Percentiles rank a stretch among this genome's conserved stretches.
Conservation (phyloP, 768 basidiomycete genomes). For the Lactarius pseudohatsudake region DNA sequence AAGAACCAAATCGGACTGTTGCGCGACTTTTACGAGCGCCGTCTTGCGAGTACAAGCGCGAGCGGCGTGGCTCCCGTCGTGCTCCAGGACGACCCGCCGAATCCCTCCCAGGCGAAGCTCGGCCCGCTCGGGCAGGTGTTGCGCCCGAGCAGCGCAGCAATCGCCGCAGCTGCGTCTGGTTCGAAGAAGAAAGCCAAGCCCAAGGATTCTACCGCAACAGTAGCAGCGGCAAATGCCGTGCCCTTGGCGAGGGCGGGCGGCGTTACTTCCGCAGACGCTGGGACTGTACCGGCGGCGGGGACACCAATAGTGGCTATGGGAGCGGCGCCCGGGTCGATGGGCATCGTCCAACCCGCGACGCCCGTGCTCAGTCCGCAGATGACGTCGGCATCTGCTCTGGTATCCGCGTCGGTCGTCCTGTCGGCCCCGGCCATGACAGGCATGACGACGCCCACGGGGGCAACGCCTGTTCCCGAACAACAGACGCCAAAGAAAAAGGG, state of each 20-base stretch:
- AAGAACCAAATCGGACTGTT: constrained; percentile 86
- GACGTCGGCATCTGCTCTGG: background rate
- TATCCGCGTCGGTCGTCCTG: background rate
- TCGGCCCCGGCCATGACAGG: background rate
- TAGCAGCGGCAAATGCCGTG: background rate
- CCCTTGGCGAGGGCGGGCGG: background rate
- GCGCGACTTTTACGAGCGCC: constrained; percentile 65
- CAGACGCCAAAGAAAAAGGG: constrained; percentile 29
- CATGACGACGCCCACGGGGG: background rate
- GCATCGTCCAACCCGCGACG: constrained; percentile 1
- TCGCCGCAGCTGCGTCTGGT: constrained; percentile 39
- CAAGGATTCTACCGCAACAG: constrained; percentile 27
- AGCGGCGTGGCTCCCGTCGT: constrained; percentile 32
- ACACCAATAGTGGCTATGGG: background rate
- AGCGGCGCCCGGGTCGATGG: background rate
- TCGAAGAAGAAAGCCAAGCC: constrained; percentile 62
- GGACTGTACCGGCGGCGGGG: background rate
- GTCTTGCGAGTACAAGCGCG: constrained; percentile 41
- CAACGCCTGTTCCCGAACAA: constrained; percentile 2
- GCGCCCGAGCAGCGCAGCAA: constrained; percentile 46
- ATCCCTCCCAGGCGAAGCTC: constrained; percentile 61
- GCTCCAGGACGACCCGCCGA: constrained; percentile 66
- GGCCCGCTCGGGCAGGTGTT: constrained; percentile 78
- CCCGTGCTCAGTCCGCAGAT: constrained; percentile 1
- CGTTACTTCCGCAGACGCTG: background rate